Evolutionary conservation across 1,284 basidiomycete species (phyloP), one percentile per base, ranked within the genome.

Genomic region (Entoloma clypeatum): DNA sequence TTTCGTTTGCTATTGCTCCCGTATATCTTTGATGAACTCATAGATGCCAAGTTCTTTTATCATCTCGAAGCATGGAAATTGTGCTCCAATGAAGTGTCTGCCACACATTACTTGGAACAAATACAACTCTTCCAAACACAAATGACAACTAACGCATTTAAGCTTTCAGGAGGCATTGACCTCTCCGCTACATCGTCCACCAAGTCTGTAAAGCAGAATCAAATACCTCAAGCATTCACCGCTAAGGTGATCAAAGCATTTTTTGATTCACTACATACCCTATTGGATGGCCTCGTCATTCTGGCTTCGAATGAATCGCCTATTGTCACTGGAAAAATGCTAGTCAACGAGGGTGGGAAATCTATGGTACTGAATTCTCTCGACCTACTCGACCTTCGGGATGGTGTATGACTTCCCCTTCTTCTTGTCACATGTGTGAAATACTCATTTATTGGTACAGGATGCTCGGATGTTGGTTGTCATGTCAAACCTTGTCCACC

Each of bases 401-500:
- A 86, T 53, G 63, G 70, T 16, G 85, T 88, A 56, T 46, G 81
- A 68, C 30, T 34, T 35, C 22, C 40, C 47, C 22, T 19, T 4
- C n/a, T 21, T 24, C 7, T 34, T 33, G 18, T 23, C 32, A 35
- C 36, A 7, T 8, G 11, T 31, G 33, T 18, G 45, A 38, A 39
- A 40, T 45, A 39, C 53, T 49, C 30, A 55, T 32, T 13, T 19
- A 35, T 33, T 45, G 35, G 43, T 44, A 19, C 49, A 94, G 90
- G 90, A 97, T 58, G 87, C 79, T 13, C 82, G 95, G 31, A 73
- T 96, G 35, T 71, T 99, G 16, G 69, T 98, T 26, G 91, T 95
- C 27, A 75, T 98, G 14, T 92, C 92, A 7, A 97, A 98, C 60
- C 81, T 99, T 49, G 75, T 78, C 5, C 77, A 92, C 53, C 72